phyloP scores from a whole-genome alignment of 306 rosid species.

The Vigna radiata region DNA sequence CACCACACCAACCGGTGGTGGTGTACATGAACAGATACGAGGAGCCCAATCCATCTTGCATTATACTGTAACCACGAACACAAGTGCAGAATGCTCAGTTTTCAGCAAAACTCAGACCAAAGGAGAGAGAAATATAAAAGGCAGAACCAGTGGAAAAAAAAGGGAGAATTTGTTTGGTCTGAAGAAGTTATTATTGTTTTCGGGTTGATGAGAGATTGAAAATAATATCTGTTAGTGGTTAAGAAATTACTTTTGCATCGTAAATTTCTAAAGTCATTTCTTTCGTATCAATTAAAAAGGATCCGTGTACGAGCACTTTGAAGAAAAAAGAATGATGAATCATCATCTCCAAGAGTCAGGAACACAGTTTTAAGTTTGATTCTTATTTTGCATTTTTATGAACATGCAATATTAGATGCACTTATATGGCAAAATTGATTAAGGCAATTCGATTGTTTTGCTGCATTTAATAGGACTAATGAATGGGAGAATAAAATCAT shows the following conservation, averaged over 20 bases:
- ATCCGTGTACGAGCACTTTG: background rate
- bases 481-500: background rate
- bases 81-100: background rate
- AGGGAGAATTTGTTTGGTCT: too few species aligned
- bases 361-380: background rate
- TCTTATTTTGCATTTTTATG: background rate
- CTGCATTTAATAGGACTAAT: background rate
- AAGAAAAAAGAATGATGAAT: background rate
- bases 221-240: background rate
- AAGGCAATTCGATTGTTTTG: background rate
- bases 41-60: conserved; percentile 61
- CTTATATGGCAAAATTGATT: background rate
- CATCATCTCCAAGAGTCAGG: background rate
- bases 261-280: background rate
- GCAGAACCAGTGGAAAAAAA: too few species aligned
- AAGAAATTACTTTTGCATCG: background rate
- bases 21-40: conserved; percentile 37
- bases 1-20: conserved; percentile 28
- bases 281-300: background rate
- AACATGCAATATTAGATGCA: background rate
- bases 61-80: conserved; percentile 39
- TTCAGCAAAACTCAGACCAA: too few species aligned
- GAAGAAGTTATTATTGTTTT: too few species aligned
- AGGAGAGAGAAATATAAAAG: too few species aligned
- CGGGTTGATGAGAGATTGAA: background rate